Conservation (phyloP, 768 basidiomycete species). For the Leccinum uliginosum region DNA sequence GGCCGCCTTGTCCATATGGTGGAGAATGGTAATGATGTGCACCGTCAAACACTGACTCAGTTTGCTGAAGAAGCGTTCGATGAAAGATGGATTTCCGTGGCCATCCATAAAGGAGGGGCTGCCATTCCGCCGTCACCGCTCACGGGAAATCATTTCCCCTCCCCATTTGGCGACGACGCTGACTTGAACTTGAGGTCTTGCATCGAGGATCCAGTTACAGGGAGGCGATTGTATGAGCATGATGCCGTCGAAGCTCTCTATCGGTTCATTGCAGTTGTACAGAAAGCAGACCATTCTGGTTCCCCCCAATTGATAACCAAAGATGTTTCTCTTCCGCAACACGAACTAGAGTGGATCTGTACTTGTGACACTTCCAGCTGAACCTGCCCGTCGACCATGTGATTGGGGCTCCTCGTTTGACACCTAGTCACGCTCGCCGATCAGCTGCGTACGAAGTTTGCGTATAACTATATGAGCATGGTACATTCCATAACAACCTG, state of each 20-base stretch:
- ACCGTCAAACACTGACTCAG: conserved; percentile 47
- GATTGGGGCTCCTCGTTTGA: conserved; percentile 42
- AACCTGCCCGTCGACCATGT: conserved; percentile 38
- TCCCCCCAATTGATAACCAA: conserved; percentile 20
- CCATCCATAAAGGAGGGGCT: conserved; percentile 31
- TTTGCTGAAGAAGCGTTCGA: conserved; percentile 37
- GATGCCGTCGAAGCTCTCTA: conserved; percentile 57
- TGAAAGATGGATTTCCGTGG: conserved; percentile 49
- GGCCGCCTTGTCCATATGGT: conserved; percentile 61
- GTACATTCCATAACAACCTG: conserved; percentile 46
- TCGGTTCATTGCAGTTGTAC: conserved; percentile 38
- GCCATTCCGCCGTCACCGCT: conserved; percentile 45
- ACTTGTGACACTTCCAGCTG: conserved; percentile 44
- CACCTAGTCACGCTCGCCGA: conserved; percentile 51
- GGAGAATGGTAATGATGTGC: conserved; percentile 52
- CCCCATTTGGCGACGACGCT: conserved; percentile 42
- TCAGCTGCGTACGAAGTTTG: conserved; percentile 58
- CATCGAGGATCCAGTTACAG: conserved; percentile 60
- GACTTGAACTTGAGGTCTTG: conserved; percentile 29
- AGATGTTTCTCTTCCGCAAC: conserved; percentile 21
- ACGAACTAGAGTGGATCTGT: conserved; percentile 37
- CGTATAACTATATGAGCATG: conserved; percentile 41
- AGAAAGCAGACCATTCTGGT: conserved; percentile 4
- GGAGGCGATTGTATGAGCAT: conserved; percentile 50
- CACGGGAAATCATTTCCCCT: conserved; percentile 37